Evolutionary conservation across 2,329 filamentous ascomycete genomes (phyloP).

Genomic region (Didymella lethalis): DNA sequence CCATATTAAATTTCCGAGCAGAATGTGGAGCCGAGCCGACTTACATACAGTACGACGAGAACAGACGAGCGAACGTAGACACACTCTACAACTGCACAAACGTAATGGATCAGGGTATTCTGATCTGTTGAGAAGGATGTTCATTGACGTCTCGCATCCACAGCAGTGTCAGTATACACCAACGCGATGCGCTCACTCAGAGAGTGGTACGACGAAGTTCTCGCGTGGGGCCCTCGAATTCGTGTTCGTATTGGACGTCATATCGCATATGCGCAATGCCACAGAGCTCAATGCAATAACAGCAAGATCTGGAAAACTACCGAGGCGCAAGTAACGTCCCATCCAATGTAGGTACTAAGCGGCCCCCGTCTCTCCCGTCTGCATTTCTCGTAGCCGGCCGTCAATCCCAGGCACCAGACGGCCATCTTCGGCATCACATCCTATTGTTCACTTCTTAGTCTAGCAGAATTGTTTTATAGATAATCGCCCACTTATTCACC

Average conservation of each 20-base stretch:
- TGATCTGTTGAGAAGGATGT: not conserved
- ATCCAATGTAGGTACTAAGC: not conserved
- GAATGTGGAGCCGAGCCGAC: not conserved
- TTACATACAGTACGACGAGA: not conserved
- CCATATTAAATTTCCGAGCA: not conserved
- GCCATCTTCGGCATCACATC: not conserved
- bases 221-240: not conserved
- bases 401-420: too few species aligned
- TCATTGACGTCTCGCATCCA: not conserved
- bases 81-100: not conserved
- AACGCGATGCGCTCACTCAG: not conserved
- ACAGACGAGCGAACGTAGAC: not conserved
- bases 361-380: not conserved
- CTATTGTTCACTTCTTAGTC: not conserved
- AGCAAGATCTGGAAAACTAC: not conserved
- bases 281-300: not conserved
- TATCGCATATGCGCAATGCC: not conserved
- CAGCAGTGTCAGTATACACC: not conserved
- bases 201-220: not conserved
- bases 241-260: not conserved
- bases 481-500: not conserved
- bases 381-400: not conserved
- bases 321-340: not conserved
- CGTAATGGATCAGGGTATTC: not conserved
- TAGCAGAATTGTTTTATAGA: not conserved